Base-by-base conservation (phyloP, 768 basidiomycete genomes). In the Omphalotus guepiniiformis region DNA sequence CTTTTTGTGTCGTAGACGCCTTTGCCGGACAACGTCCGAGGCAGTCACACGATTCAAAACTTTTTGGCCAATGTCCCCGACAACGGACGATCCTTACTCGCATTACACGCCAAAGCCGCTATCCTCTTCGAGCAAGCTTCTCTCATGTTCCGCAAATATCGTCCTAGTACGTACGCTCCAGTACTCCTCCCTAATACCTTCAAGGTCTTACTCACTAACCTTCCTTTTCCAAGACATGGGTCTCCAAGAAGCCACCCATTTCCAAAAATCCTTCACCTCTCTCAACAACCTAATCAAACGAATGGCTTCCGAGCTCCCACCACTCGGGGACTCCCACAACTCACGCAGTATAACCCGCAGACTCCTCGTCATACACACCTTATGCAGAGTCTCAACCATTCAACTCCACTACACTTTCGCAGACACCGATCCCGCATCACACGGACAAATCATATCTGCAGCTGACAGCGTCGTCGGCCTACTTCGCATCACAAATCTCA, bases 81-180 rank as follows among this genome's bases (percentile, higher is more conserved):
- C 46, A 40, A 30, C 30, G 52, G 49, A 12, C 38, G 25, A 2
- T 56, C 55, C 19, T 32, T 47, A 7, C 29, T 47, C 4, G 55
- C 55, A 11, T 29, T 56, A 1, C 52, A 56, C 41, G 55, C 52
- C 3, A 56, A 56, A 35, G 52, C 55, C 21, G 47, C 39, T 23
- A 46, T 56, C 28, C 15, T 53, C 7, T 56, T 56, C 16, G 55
- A 56, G 25, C 46, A 51, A 37, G 44, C 55, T 0, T 48, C 52
- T 6, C 42, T 41, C 4, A 27, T 56, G 7, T 47, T 46, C 5
- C n/a, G 29, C 2, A 49, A 50, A 13, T 51, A 40, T 36, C 41
- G 37, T 2, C 49, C 52, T 12, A 51, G 55, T 56, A 22, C 39
- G 52, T 42, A 21, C 6, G 11, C 7, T 12, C 29, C 26, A 23